These are phyloP conservation scores for Raffaelea deltoideospora DNA, from an alignment of 2,329 filamentous ascomycete genomes.

Conservation along the genomic window DNA sequence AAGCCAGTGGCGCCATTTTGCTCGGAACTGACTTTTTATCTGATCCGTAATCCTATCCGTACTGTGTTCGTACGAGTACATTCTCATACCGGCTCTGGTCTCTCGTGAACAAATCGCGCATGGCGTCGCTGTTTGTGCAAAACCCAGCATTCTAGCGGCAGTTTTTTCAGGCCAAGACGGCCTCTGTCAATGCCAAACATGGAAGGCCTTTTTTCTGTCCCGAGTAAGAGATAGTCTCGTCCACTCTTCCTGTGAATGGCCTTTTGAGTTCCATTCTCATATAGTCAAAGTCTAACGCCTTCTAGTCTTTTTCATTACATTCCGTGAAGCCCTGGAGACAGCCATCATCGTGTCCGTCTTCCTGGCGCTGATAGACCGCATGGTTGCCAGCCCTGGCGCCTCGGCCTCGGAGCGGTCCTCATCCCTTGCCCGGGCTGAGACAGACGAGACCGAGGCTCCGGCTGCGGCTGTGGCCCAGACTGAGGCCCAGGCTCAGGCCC, in stretches of 20 bases:
- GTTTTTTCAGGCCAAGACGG: no score
- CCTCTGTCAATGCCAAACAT: not conserved
- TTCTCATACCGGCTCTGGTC: no score
- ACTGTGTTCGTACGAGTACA: not conserved
- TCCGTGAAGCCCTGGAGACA: slow-evolving; percentile 71
- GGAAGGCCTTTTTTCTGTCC: slow-evolving; percentile 3
- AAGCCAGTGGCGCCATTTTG: no score
- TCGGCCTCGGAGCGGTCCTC: no score
- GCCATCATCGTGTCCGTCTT: slow-evolving; percentile 75
- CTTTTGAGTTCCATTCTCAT: not conserved
- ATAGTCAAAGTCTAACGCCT: no score
- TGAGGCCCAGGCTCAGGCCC: no score
- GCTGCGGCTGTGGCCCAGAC: no score
- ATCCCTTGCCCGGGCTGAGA: no score
- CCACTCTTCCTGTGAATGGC: not conserved
- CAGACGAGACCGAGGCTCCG: no score
- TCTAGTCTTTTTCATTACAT: slow-evolving; percentile 78
- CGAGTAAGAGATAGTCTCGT: slow-evolving; percentile 1
- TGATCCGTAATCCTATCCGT: not conserved
- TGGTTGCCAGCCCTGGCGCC: no score
- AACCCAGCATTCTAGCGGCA: not conserved
- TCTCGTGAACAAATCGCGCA: no score
- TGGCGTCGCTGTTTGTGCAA: not conserved
- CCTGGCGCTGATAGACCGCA: slow-evolving; percentile 74
- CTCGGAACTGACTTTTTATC: no score